Percentiles rank a stretch among this genome's conserved stretches.
These are phyloP conservation scores for Mortierella sp. DNA, from an alignment of 371 early-diverging fungal species.

Conservation along the genomic window DNA sequence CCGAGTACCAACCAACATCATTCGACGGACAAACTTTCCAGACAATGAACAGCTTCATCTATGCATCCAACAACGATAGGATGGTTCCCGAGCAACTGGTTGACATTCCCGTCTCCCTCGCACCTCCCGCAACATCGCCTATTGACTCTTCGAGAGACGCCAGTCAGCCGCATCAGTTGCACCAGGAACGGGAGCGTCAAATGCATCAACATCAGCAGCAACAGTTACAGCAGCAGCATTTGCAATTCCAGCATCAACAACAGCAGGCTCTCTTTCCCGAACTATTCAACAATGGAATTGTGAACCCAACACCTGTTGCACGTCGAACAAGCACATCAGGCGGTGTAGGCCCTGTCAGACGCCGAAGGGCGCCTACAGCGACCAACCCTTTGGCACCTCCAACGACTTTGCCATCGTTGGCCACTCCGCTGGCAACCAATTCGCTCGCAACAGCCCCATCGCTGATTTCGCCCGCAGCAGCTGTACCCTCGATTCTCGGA, in stretches of 20 bases:
- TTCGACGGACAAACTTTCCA: conserved; percentile 34
- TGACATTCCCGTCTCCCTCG: conserved; percentile 49
- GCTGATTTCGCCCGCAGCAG: conserved; percentile 23
- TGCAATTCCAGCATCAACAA: conserved; percentile 50
- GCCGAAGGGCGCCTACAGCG: conserved; percentile 26
- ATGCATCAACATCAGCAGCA: conserved; percentile 45
- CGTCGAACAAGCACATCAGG: conserved; percentile 38
- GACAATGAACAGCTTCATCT: conserved; percentile 47
- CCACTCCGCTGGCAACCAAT: conserved; percentile 13
- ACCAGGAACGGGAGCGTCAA: conserved; percentile 39
- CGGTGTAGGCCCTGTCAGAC: conserved; percentile 41
- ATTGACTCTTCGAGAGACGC: conserved; percentile 6
- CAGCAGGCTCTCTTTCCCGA: conserved; percentile 52
- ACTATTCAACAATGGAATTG: conserved; percentile 11
- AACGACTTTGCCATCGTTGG: conserved; percentile 13
- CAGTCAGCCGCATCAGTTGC: conserved; percentile 24
- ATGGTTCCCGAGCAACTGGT: conserved; percentile 50
- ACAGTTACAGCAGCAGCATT: conserved; percentile 46
- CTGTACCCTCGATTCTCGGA: conserved; percentile 37
- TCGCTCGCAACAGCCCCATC: conserved; percentile 25
- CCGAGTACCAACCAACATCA: conserved; percentile 20
- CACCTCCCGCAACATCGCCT: conserved; percentile 18
- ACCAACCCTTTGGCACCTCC: conserved; percentile 26
- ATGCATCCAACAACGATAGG: conserved; percentile 41
- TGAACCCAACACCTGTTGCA: conserved; percentile 33